Conservation (phyloP, 73 alveolate genomes). For the Urostyla sp. region DNA sequence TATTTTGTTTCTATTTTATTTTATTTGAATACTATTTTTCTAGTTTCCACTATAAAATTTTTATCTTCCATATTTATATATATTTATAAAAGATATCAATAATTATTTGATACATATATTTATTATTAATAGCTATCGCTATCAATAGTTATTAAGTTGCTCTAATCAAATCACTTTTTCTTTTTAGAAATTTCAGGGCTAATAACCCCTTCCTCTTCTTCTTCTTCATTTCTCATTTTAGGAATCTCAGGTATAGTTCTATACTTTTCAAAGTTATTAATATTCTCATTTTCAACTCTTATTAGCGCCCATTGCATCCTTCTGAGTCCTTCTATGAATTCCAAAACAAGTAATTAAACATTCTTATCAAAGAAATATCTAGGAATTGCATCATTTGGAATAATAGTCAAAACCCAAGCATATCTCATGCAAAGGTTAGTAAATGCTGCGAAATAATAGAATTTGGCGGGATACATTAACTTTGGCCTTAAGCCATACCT, state of each 20-base stretch:
- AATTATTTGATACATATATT: not conserved
- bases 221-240: conserved; percentile 38
- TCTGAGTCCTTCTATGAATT: conserved; percentile 59
- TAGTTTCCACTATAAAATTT: conserved; percentile 11
- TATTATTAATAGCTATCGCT: not conserved
- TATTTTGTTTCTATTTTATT: not conserved
- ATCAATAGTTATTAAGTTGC: no score
- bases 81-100: not conserved
- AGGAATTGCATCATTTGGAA: not conserved
- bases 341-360: not conserved
- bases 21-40: not conserved
- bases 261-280: conserved; percentile 66
- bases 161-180: not conserved
- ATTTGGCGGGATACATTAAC: conserved; percentile 79
- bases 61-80: conserved; percentile 28
- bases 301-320: conserved; percentile 65
- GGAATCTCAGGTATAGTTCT: conserved; percentile 73
- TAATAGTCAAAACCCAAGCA: conserved; percentile 70
- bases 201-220: not conserved
- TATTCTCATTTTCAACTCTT: conserved; percentile 76
- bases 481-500: conserved; percentile 72
- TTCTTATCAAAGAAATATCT: not conserved
- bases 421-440: conserved; percentile 78
- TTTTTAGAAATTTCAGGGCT: not conserved
- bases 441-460: conserved; percentile 81